phyloP scores from a whole-genome alignment of 1,284 basidiomycete genomes.

The Rhodotorula glutinis region DNA sequence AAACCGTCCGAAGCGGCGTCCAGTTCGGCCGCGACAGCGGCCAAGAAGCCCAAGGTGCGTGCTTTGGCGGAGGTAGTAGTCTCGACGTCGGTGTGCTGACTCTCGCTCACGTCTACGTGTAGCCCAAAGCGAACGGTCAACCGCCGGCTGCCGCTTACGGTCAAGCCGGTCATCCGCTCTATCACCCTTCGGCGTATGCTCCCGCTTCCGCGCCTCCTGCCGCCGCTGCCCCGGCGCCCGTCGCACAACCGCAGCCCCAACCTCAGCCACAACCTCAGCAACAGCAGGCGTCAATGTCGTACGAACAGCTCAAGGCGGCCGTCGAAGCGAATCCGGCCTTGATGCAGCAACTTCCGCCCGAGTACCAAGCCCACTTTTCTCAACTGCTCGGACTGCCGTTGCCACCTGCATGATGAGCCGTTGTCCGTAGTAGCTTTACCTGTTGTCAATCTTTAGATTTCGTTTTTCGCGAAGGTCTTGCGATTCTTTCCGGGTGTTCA shows the following conservation, averaged over 20 bases:
- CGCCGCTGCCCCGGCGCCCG: not conserved
- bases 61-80: not conserved
- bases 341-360: slow-evolving; percentile 30
- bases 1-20: slow-evolving; percentile 1
- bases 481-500: too few species aligned
- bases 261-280: not conserved
- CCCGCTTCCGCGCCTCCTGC: not conserved
- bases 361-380: slow-evolving; percentile 31
- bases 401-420: too few species aligned
- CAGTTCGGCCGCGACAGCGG: not conserved
- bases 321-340: slow-evolving; percentile 30
- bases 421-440: not conserved
- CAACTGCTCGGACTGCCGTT: slow-evolving; percentile 9
- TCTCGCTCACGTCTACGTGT: not conserved
- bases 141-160: slow-evolving; percentile 15
- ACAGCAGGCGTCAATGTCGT: slow-evolving; percentile 24
- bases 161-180: slow-evolving; percentile 19
- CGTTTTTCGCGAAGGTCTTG: too few species aligned
- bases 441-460: not conserved
- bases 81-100: not conserved
- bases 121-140: not conserved
- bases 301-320: slow-evolving; percentile 28
- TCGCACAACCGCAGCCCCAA: not conserved
- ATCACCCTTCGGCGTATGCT: slow-evolving; percentile 28
- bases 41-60: slow-evolving; percentile 21